Percentiles rank a stretch among this genome's conserved stretches.
These are phyloP conservation scores for Tillandsia leiboldiana DNA, from an alignment of 176 grass and related monocot species.

Conservation along the genomic window DNA sequence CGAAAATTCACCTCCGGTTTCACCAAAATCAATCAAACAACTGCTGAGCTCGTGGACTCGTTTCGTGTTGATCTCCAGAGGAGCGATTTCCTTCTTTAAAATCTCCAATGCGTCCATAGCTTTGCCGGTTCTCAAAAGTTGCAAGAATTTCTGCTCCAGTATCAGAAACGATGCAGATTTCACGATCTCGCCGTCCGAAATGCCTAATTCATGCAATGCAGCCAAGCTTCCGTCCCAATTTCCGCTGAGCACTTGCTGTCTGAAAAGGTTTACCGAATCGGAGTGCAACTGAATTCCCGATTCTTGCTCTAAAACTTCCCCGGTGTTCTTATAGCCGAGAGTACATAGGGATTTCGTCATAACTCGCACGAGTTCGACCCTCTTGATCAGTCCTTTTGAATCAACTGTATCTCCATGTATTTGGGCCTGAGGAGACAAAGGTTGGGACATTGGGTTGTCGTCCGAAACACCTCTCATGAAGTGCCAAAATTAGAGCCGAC, in stretches of 20 bases:
- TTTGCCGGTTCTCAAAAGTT: constrained; percentile 57
- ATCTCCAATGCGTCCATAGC: constrained; percentile 55
- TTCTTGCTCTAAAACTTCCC: constrained; percentile 82
- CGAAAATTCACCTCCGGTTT: constrained; percentile 36
- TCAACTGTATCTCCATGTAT: constrained; percentile 44
- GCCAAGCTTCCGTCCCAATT: constrained; percentile 59
- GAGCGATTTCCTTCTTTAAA: constrained; percentile 67
- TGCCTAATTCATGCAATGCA: constrained; percentile 73
- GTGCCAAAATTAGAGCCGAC: constrained; percentile 49
- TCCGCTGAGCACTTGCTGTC: constrained; percentile 63
- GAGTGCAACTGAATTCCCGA: constrained; percentile 76
- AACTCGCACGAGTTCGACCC: constrained; percentile 81
- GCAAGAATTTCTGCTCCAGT: constrained; percentile 88
- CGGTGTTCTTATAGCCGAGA: constrained; percentile 82
- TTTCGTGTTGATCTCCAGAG: constrained; percentile 57
- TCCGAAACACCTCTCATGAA: constrained; percentile 93
- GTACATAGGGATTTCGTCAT: constrained; percentile 79
- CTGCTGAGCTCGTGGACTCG: constrained; percentile 62
- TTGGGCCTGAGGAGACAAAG: constrained; percentile 75
- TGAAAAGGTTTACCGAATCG: constrained; percentile 53
- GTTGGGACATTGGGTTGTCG: constrained; percentile 67
- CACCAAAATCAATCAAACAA: constrained; percentile 46
- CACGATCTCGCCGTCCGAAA: constrained; percentile 45
- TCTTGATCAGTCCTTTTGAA: constrained; percentile 80
- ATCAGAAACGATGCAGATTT: constrained; percentile 66